These are phyloP conservation scores for Peltaster fructicola DNA, from an alignment of 2,329 filamentous ascomycete species.

Conservation along the genomic window DNA sequence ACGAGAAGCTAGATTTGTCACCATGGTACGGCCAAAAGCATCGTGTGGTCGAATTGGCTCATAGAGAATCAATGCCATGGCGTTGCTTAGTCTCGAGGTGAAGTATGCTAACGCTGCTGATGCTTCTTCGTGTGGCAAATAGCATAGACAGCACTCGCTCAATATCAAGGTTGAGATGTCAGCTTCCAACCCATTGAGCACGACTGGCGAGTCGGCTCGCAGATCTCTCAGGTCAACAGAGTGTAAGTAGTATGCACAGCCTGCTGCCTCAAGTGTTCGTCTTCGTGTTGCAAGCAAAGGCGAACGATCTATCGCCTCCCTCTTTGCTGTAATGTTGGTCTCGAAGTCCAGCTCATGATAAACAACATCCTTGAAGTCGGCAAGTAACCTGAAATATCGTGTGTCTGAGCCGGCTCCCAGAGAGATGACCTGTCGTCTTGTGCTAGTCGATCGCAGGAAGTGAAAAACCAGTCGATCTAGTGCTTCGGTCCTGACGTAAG, in stretches of 20 bases:
- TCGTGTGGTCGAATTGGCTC: conserved; percentile 76
- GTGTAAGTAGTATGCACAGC: conserved; percentile 34
- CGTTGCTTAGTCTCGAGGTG: conserved; percentile 22
- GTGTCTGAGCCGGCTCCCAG: conserved; percentile 91
- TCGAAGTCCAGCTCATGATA: conserved; percentile 94
- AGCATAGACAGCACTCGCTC: conserved; percentile 92
- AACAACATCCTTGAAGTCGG: conserved; percentile 31
- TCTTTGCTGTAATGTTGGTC: conserved; percentile 31
- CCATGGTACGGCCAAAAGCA: conserved; percentile 81
- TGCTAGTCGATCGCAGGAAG: conserved; percentile 38
- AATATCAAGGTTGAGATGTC: conserved; percentile 64
- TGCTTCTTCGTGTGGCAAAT: conserved; percentile 52
- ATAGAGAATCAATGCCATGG: conserved; percentile 55
- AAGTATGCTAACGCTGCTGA: conserved; percentile 25
- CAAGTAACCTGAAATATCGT: conserved; percentile 56
- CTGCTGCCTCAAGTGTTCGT: conserved; percentile 7
- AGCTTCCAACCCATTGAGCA: conserved; percentile 29
- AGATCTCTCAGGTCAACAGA: conserved; percentile 52
- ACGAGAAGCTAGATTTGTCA: conserved; percentile 66
- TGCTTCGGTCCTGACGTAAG: conserved; percentile 75
- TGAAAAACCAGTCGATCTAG: conserved; percentile 59
- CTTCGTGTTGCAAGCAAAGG: conserved; percentile 7
- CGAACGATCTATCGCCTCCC: conserved; percentile 10
- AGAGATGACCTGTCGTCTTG: conserved; percentile 57
- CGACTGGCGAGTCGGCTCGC: conserved; percentile 13